Conservation (phyloP, 306 rosid genomes). For the Abrus precatorius region DNA sequence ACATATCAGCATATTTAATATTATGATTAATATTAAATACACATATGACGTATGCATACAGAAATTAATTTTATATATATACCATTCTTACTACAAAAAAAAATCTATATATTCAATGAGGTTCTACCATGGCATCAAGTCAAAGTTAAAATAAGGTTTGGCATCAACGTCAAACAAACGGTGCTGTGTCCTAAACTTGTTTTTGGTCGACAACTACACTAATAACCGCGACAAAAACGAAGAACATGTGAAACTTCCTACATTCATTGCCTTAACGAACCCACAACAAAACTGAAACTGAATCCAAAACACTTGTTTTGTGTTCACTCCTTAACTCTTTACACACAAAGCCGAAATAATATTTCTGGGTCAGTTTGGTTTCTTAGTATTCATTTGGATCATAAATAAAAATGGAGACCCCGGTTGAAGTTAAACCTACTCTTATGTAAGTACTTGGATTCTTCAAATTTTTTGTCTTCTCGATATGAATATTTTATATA, state of each 20-base stretch:
- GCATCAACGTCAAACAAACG: background rate
- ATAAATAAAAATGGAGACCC: background rate
- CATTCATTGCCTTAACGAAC: background rate
- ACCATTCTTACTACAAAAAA: no score
- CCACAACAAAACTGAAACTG: constrained; percentile 29
- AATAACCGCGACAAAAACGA: background rate
- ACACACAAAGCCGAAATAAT: background rate
- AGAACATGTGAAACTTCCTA: background rate
- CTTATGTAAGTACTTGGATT: constrained; percentile 21
- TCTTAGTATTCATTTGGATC: background rate
- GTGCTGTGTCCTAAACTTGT: background rate
- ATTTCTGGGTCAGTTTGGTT: constrained; percentile 17
- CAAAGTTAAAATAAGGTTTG: background rate
- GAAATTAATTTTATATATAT: no score
- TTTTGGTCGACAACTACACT: background rate
- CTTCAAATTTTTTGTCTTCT: background rate
- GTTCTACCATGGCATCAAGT: background rate
- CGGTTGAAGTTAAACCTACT: constrained; percentile 31
- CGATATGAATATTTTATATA: background rate
- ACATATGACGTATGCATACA: no score
- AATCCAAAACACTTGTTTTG: background rate
- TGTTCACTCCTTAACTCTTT: background rate
- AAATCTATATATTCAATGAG: background rate
- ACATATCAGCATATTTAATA: no score
- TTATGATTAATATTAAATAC: no score